Conservation (phyloP, 805 yeast species). For the Grigorovia yakushimaensis region DNA sequence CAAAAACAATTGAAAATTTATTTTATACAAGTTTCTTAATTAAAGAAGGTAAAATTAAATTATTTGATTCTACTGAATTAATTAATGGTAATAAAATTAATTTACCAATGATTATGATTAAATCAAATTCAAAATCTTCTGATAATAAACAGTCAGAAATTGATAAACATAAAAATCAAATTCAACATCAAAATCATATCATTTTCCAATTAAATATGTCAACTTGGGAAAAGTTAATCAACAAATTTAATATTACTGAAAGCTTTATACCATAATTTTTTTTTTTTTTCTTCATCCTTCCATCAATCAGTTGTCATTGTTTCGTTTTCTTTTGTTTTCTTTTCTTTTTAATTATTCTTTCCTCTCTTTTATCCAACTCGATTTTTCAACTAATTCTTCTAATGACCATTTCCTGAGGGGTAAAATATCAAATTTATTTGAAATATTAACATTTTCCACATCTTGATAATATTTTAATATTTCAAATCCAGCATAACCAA, state of each 20-base stretch:
- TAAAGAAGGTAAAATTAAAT: slow-evolving; percentile 53
- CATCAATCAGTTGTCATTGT: background rate
- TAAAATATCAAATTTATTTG: slow-evolving; percentile 41
- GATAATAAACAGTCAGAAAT: slow-evolving; percentile 10
- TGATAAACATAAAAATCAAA: slow-evolving; percentile 20
- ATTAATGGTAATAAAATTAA: slow-evolving; percentile 36
- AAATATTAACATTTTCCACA: slow-evolving; percentile 31
- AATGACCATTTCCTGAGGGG: slow-evolving; percentile 84
- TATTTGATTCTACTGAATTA: slow-evolving; percentile 30
- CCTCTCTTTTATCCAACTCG: slow-evolving; percentile 37
- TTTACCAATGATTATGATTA: slow-evolving; percentile 33
- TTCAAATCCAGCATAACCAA: slow-evolving; percentile 95
- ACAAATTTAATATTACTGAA: slow-evolving; percentile 43
- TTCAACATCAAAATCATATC: slow-evolving; percentile 43
- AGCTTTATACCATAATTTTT: slow-evolving; percentile 4
- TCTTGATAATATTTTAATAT: slow-evolving; percentile 30
- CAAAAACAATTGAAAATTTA: slow-evolving; percentile 74
- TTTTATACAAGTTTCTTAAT: slow-evolving; percentile 76
- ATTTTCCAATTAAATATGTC: slow-evolving; percentile 61
- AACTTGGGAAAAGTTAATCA: slow-evolving; percentile 54
- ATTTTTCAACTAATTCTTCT: slow-evolving; percentile 36
- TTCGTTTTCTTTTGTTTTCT: too few species aligned
- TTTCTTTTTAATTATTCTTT: too few species aligned
- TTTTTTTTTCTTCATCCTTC: too few species aligned
- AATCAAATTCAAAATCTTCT: slow-evolving; percentile 8